Conservation (phyloP, 179 eudicot species). For the Spergularia azorica region DNA sequence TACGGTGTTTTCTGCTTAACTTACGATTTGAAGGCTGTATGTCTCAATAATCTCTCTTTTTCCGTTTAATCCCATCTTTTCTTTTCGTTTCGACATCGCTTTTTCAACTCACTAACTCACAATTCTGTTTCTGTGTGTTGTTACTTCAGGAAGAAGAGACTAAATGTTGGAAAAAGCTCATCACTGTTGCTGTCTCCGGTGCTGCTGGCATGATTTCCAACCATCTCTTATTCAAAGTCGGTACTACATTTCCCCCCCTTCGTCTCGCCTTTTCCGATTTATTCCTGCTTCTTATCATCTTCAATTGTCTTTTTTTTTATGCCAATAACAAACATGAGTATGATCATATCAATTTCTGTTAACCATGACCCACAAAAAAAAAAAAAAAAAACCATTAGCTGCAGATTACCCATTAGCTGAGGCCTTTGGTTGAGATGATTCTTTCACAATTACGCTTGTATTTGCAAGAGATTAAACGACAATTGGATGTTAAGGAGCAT, state of each 20-base stretch:
- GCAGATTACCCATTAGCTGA: too few species aligned
- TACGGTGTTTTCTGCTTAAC: constrained; percentile 93
- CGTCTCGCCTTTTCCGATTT: neutral
- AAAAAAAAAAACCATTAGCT: too few species aligned
- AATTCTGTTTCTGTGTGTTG: neutral
- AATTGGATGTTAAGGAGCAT: too few species aligned
- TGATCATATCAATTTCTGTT: too few species aligned
- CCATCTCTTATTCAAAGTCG: constrained; percentile 92
- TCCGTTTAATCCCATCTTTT: neutral
- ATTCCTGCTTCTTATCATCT: neutral
- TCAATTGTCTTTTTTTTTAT: too few species aligned
- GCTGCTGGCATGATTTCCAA: constrained; percentile 99
- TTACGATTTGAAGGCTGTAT: constrained; percentile 88
- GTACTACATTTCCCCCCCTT: neutral
- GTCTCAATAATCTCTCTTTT: constrained; percentile 19
- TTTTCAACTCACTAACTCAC: too few species aligned
- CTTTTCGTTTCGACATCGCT: neutral
- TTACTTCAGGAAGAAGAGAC: constrained; percentile 77
- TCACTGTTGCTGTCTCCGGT: constrained; percentile 88
- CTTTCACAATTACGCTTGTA: too few species aligned
- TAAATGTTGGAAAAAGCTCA: constrained; percentile 79
- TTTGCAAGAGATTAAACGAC: too few species aligned
- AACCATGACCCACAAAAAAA: too few species aligned
- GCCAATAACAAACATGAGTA: too few species aligned
- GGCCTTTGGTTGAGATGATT: too few species aligned